Percentiles rank a stretch among this genome's conserved stretches.
phyloP scores from a whole-genome alignment of 495 filamentous ascomycete genomes.

The Xylaria castorea region DNA sequence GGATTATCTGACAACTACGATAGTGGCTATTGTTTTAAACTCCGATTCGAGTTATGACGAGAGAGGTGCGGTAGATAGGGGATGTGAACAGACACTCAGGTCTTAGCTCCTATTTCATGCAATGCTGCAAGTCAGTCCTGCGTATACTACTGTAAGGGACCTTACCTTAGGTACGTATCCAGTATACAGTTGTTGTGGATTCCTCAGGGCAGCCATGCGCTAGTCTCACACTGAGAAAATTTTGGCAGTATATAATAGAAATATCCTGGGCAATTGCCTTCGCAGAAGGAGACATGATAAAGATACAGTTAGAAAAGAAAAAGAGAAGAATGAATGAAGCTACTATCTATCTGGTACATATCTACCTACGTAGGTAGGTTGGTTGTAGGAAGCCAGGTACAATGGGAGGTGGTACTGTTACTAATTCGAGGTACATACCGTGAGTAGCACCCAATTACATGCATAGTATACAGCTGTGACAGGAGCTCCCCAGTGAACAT shows the following conservation, averaged over 20 bases:
- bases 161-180: neutral
- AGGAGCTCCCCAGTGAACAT: neutral
- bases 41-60: neutral
- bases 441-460: constrained; percentile 1
- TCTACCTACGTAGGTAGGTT: too few relatives aligned
- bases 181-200: neutral
- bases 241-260: neutral
- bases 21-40: neutral
- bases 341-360: neutral
- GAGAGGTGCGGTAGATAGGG: neutral
- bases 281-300: neutral
- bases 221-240: neutral
- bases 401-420: constrained; percentile 5
- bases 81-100: neutral
- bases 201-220: neutral
- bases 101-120: constrained; percentile 25
- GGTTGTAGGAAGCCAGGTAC: neutral
- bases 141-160: neutral
- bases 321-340: neutral
- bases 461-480: constrained; percentile 1
- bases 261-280: neutral
- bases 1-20: neutral
- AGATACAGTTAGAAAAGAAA: neutral
- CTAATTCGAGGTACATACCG: neutral
- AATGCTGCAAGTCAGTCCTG: constrained; percentile 16